Evolutionary conservation across 2,329 filamentous ascomycete genomes (phyloP).

Genomic region (Aspergillus tubingensis): DNA sequence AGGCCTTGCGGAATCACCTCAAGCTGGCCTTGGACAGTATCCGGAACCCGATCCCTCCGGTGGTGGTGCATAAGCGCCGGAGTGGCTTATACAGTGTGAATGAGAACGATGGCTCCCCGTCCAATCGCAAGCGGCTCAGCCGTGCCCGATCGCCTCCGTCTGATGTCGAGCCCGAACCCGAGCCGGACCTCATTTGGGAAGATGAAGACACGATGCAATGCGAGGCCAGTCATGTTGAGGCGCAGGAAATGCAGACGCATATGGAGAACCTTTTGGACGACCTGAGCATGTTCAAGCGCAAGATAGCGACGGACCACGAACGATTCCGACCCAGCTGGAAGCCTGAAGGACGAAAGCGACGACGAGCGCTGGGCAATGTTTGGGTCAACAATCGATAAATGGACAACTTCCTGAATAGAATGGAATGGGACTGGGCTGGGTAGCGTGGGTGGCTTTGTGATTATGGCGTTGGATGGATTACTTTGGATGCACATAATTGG

Average conservation of each 20-base stretch:
- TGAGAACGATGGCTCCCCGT: conserved; percentile 62
- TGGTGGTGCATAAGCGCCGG: conserved; percentile 35
- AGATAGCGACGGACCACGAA: conserved; percentile 74
- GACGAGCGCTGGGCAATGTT: conserved; percentile 35
- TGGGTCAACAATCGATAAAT: conserved; percentile 29
- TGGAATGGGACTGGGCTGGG: neutral
- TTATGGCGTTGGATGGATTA: conserved; percentile 4
- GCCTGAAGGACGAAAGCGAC: conserved; percentile 27
- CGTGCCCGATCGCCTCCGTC: conserved; percentile 30
- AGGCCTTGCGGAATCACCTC: conserved; percentile 82
- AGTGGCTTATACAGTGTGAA: conserved; percentile 47
- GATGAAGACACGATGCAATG: conserved; percentile 57
- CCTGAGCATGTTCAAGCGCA: conserved; percentile 75
- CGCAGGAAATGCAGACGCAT: conserved; percentile 72
- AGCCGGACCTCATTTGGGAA: conserved; percentile 47
- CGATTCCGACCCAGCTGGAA: conserved; percentile 38
- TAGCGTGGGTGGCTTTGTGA: conserved; percentile 7
- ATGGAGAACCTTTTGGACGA: conserved; percentile 84
- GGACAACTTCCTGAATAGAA: neutral
- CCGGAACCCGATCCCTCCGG: conserved; percentile 81
- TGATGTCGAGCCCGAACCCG: conserved; percentile 34
- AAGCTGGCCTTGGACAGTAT: conserved; percentile 81
- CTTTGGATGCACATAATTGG: neutral
- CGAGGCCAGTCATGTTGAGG: conserved; percentile 46
- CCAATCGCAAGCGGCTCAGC: conserved; percentile 47